These are phyloP conservation scores for Petunia axillaris DNA, from an alignment of 257 asterid species.

Conservation along the genomic window DNA sequence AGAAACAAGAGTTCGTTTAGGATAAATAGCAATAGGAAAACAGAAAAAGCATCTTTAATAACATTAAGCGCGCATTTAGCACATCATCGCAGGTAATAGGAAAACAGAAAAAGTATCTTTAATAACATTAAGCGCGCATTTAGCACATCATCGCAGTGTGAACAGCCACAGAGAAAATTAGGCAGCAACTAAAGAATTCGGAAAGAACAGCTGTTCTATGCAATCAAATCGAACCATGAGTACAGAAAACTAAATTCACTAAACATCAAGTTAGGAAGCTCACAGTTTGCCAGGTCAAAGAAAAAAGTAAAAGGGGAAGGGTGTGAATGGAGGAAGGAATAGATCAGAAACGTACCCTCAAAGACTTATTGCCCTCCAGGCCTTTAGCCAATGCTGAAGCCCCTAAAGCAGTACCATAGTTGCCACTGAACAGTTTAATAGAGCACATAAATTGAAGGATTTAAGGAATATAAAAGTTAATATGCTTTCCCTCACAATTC, in stretches of 20 bases:
- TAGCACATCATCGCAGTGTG: neutral
- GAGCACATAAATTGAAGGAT: constrained; percentile 7
- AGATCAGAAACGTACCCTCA: constrained; percentile 61
- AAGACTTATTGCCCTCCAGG: constrained; percentile 80
- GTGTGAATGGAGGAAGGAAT: neutral
- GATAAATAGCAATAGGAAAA: constrained; percentile 7
- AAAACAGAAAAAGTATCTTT: neutral
- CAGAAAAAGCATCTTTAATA: neutral
- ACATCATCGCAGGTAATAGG: neutral
- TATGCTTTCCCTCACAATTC: neutral
- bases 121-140: neutral
- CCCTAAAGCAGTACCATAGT: constrained; percentile 96
- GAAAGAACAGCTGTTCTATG: neutral
- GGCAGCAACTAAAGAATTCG: neutral
- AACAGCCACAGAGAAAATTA: neutral
- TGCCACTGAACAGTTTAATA: constrained; percentile 59
- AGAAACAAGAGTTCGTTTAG: neutral
- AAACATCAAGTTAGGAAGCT: neutral
- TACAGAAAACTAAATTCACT: neutral
- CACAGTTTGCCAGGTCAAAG: neutral
- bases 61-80: neutral
- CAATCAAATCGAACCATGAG: constrained; percentile 18
- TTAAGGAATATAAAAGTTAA: no score
- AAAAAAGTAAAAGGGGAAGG: neutral
- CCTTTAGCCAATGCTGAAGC: constrained; percentile 95